Base-by-base conservation (phyloP, 345 rosid species). In the Eucalyptus polyanthemos region DNA sequence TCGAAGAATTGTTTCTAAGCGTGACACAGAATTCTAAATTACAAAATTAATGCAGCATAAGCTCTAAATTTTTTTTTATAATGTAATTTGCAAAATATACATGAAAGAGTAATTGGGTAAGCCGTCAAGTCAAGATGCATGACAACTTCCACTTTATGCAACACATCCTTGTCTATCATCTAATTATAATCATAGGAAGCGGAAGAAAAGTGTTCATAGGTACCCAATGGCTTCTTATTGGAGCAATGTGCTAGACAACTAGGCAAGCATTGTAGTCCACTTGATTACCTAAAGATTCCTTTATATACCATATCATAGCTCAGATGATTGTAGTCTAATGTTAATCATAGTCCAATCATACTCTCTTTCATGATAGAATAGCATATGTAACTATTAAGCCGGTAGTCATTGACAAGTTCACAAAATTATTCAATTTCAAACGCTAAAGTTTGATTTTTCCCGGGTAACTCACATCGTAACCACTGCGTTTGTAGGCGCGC, bases 401-500 rank as follows among this genome's bases (percentile, higher is more conserved):
- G 37, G 76, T 8, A 34, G 25, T 72, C 45, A 19, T 19, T 37
- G 25, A 72, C 81, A 37, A 10, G 45, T 19, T 42, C 22, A 72
- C 45, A 72, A 72, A 72, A 9, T 37, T 72, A 9, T 34, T 72
- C 44, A 17, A 72, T 72, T 72, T 19, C 81, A 5, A 37, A 72
- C 4, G 45, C 45, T 72, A 37, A 72, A 72, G 81, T 10, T 37
- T 19, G 19, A 17, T 69, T 34, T 34, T 37, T 72, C 7, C 81
- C 27, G 15, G 83, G 29, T 21, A 40, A 37, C 47, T 37, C 76
- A 65, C 40, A 65, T 65, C 21, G 76, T 2, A 65, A n/a, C 40
- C 40, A 2, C 34, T 65, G 19, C 37, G 37, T 65, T 14, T 65
- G 76, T 80, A 95, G 99, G 96, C 81, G 99, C 95, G 22, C 99